Percentiles rank a stretch among this genome's conserved stretches.
Evolutionary conservation across 257 asterid species (phyloP).

Genomic region (Capsicum rhomboideum): DNA sequence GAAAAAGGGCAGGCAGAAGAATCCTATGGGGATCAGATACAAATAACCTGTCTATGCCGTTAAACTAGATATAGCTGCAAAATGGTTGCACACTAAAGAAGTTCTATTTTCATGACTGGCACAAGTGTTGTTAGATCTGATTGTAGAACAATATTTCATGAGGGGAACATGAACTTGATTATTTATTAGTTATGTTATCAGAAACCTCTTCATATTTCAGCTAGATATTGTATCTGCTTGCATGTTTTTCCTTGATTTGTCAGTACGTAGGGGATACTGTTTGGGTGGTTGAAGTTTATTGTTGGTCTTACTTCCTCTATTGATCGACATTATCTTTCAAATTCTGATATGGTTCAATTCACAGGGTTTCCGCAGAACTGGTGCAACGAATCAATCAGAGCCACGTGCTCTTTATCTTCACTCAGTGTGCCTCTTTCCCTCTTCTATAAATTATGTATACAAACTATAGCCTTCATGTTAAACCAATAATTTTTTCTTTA

Average conservation of each 20-base stretch:
- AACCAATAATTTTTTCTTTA: neutral
- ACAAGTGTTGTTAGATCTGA: neutral
- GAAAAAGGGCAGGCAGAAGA: neutral
- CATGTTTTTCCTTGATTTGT: neutral
- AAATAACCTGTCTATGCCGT: neutral
- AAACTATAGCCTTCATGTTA: slow-evolving; percentile 4
- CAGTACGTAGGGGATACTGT: neutral
- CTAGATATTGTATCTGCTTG: neutral
- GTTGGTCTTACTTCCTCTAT: neutral
- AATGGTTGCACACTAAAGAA: neutral
- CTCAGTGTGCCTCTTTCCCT: slow-evolving; percentile 41
- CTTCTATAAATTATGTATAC: neutral
- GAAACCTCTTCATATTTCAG: neutral
- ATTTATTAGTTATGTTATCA: neutral
- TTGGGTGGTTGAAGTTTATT: neutral
- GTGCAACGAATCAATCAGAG: slow-evolving; percentile 41
- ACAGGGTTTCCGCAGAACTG: slow-evolving; percentile 69
- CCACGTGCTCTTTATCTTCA: slow-evolving; percentile 79
- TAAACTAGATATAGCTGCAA: neutral
- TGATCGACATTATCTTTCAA: neutral
- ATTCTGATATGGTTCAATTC: slow-evolving; percentile 12
- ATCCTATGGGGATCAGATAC: neutral
- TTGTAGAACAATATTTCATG: neutral
- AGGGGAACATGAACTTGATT: neutral
- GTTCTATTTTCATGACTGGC: neutral